These are phyloP conservation scores for Leccinellum rugosiceps DNA, from an alignment of 768 basidiomycete genomes.

Conservation along the genomic window DNA sequence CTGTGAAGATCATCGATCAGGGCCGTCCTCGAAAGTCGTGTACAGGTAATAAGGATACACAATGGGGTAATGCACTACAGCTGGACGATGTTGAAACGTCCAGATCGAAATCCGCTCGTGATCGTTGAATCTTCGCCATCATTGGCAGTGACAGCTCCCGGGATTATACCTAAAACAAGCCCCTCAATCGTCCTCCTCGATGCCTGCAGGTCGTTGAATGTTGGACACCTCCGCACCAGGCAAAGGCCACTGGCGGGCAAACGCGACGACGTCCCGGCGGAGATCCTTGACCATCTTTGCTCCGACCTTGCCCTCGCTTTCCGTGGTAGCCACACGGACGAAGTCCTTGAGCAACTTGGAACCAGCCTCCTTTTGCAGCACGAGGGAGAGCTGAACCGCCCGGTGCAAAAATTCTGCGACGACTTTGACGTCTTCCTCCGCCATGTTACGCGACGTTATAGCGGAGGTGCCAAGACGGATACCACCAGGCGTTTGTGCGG, in stretches of 20 bases:
- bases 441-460: constrained; percentile 92
- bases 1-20: too few relatives aligned
- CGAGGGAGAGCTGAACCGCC: constrained; percentile 84
- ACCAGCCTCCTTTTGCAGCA: constrained; percentile 92
- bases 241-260: constrained; percentile 87
- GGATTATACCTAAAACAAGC: neutral
- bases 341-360: constrained; percentile 96
- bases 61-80: neutral
- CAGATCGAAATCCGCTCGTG: constrained; percentile 29
- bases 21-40: neutral
- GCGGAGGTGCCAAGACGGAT: constrained; percentile 96
- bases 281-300: constrained; percentile 68
- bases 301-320: constrained; percentile 69
- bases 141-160: neutral
- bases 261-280: constrained; percentile 73
- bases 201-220: constrained; percentile 57
- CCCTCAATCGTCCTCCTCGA: constrained; percentile 48
- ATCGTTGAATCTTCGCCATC: constrained; percentile 53
- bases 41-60: constrained; percentile 4
- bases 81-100: constrained; percentile 34
- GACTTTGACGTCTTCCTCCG: constrained; percentile 77
- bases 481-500: constrained; percentile 93
- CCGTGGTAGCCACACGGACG: constrained; percentile 69
- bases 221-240: constrained; percentile 70
- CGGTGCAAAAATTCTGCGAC: constrained; percentile 94